These are phyloP conservation scores for Diaporthe eres DNA, from an alignment of 2,329 filamentous ascomycete genomes.

Conservation along the genomic window DNA sequence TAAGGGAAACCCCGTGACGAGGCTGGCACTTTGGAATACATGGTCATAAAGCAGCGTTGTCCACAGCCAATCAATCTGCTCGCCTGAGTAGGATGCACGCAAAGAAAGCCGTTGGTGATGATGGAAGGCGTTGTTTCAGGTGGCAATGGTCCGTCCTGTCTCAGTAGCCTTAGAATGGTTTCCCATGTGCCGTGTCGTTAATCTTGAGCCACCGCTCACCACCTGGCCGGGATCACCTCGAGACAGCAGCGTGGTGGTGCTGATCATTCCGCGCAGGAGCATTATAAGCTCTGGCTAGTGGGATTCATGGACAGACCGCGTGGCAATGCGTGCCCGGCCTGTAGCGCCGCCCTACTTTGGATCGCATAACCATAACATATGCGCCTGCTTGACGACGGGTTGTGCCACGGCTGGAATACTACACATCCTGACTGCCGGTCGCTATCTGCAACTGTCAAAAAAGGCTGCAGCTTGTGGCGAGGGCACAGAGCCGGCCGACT, in stretches of 20 bases:
- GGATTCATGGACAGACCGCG: slow-evolving; percentile 23
- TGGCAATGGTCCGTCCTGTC: slow-evolving; percentile 5
- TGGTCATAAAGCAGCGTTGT: not conserved
- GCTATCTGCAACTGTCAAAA: not conserved
- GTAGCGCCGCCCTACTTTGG: slow-evolving; percentile 4
- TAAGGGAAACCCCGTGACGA: not conserved
- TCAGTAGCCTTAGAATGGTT: slow-evolving; percentile 3
- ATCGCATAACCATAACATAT: not conserved
- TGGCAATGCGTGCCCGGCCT: slow-evolving; percentile 10
- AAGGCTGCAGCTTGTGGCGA: not conserved
- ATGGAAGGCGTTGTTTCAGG: slow-evolving; percentile 23
- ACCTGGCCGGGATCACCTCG: slow-evolving; percentile 18
- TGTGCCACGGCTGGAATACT: not conserved
- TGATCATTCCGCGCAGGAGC: slow-evolving; percentile 3
- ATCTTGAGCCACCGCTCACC: not conserved
- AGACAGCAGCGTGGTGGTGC: slow-evolving; percentile 14
- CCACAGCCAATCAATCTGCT: not conserved
- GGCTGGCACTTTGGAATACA: not conserved
- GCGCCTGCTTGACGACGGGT: not conserved
- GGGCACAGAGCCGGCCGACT: not conserved
- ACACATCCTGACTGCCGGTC: not conserved
- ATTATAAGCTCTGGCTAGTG: slow-evolving; percentile 26
- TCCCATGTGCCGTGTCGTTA: not conserved
- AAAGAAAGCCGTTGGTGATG: not conserved
- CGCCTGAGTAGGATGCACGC: not conserved